Evolutionary conservation across 768 basidiomycete genomes (phyloP).

Genomic region (Trametes elegans): DNA sequence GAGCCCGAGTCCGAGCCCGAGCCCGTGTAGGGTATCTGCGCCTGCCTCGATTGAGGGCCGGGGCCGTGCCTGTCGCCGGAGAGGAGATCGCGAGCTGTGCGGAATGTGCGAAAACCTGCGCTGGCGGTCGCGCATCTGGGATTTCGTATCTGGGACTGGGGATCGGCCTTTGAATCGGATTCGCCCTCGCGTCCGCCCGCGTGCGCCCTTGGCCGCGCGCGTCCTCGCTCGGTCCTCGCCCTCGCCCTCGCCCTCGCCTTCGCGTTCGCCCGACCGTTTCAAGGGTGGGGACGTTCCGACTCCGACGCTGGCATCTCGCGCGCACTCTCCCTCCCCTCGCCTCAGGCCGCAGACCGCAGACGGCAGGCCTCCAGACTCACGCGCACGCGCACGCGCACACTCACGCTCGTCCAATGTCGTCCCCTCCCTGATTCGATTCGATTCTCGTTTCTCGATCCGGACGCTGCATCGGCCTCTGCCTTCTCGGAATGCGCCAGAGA

Average conservation of each 20-base stretch:
- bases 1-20: not conserved
- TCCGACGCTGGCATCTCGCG: too few relatives aligned
- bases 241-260: not conserved
- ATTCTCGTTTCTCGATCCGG: too few relatives aligned
- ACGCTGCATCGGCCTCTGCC: not conserved
- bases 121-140: constrained; percentile 11
- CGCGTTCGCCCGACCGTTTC: constrained; percentile 30
- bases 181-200: not conserved
- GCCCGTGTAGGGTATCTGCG: not conserved
- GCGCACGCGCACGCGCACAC: too few relatives aligned
- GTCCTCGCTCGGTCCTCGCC: too few relatives aligned
- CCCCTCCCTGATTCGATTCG: constrained; percentile 2
- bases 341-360: too few relatives aligned
- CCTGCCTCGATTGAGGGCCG: not conserved
- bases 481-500: constrained; percentile 18
- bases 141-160: not conserved
- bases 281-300: constrained; percentile 22
- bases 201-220: not conserved
- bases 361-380: too few relatives aligned
- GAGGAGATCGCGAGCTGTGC: too few relatives aligned
- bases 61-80: too few relatives aligned
- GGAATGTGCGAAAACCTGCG: not conserved
- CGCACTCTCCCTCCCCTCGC: too few relatives aligned
- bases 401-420: constrained; percentile 5
- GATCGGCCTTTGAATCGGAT: constrained; percentile 4